Evolutionary conservation across 805 yeast genomes (phyloP), one percentile per base, ranked within the genome.

Genomic region (Metschnikowia drakensbergensis): DNA sequence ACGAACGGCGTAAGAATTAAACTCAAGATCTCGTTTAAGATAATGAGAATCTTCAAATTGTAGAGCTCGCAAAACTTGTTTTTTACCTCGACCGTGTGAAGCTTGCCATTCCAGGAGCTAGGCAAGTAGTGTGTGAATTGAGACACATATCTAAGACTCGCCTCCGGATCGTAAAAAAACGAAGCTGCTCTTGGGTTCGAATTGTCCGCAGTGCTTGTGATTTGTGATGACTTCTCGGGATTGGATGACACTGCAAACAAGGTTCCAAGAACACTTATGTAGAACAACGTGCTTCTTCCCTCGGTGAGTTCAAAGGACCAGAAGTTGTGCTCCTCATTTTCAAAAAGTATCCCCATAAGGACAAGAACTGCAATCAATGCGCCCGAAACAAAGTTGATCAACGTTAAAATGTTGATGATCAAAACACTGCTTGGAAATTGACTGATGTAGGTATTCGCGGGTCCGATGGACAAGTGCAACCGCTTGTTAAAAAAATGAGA

Each of bases 121-220:
- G 99, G 99, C 44, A 89, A 65, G 63, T 88, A 94, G 64, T 94
- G 99, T 0, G 99, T 94, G 63, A 80, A 89, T 58, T 84, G 87
- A 0, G 94, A 82, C 31, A 92, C 89, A 51, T 84, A 83, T 49
- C 83, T 71, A 50, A 94, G 65, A n/a, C 89, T 82, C 1, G 86
- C 84, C 58, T 92, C 98, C 0, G 99, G 97, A 55, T 92, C 97
- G 67, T 88, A 92, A n/a, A 88, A 88, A 51, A 68, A 69, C 3
- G 68, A 60, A 2, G 60, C 58, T 2, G 59, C 57, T 27, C 55
- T 60, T 2, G 66, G 51, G 38, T 63, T 64, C 26, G 59, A 39
- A 30, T 65, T 61, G 25, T 64, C 67, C 1, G 61, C 57, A 2
- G 61, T 45, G 37, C 57, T 58, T 2, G 65, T 49, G 7, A 28